A percentile compares a stretch with the other conserved stretches of the same genome.
Evolutionary conservation across 306 rosid genomes (phyloP).

Genomic region (Hippophae gyantsensis): DNA sequence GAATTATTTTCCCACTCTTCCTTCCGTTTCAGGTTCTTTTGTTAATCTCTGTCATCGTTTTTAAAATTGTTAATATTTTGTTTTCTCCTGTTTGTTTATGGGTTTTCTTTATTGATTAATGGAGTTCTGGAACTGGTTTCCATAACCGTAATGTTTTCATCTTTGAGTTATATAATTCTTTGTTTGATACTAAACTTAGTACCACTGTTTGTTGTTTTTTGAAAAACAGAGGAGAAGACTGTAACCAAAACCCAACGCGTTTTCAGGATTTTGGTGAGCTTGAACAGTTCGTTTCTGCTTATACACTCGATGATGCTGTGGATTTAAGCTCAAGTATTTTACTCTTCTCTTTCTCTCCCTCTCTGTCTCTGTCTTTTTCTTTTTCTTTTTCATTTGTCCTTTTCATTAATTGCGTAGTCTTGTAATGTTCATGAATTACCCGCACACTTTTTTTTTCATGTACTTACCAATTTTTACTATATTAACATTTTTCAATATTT

Average conservation of each 20-base stretch:
- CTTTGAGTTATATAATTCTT: neutral
- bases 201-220: neutral
- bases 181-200: constrained; percentile 10
- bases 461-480: too few relatives aligned
- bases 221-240: constrained; percentile 60
- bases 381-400: too few relatives aligned
- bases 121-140: constrained; percentile 1
- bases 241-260: constrained; percentile 33
- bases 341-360: constrained; percentile 7
- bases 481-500: too few relatives aligned
- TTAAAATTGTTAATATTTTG: neutral
- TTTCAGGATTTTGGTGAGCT: constrained; percentile 62
- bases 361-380: neutral
- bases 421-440: neutral
- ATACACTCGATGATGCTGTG: constrained; percentile 54
- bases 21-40: constrained; percentile 34
- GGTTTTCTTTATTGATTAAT: neutral
- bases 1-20: constrained; percentile 43
- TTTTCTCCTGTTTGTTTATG: neutral
- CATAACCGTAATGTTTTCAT: neutral
- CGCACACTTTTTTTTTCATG: too few relatives aligned
- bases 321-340: constrained; percentile 71
- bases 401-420: too few relatives aligned
- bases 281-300: constrained; percentile 49
- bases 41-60: neutral